Conservation (phyloP, 1,284 basidiomycete genomes). For the Leccinum pseudoinsigne region DNA sequence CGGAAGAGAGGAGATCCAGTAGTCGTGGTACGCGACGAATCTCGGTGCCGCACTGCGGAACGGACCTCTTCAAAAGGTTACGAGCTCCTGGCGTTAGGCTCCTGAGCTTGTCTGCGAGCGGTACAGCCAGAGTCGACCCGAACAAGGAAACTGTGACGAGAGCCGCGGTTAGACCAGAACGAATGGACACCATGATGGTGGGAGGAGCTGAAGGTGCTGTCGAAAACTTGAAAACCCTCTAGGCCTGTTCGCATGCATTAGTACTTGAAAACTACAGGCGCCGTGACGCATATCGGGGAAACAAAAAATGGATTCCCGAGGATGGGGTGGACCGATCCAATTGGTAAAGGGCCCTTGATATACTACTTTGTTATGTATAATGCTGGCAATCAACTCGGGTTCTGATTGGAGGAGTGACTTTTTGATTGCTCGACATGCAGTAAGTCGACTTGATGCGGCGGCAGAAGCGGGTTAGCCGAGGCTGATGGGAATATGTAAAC, state of each 20-base stretch:
- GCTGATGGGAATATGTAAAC: neutral
- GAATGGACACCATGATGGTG: constrained; percentile 6
- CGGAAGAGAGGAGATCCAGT: constrained; percentile 38
- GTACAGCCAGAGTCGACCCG: constrained; percentile 3
- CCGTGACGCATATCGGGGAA: too few species aligned
- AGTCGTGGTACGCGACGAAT: constrained; percentile 45
- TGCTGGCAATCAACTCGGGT: too few species aligned
- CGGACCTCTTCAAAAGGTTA: constrained; percentile 13
- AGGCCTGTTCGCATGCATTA: too few species aligned
- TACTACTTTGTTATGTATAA: too few species aligned
- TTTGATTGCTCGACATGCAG: too few species aligned
- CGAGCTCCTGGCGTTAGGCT: constrained; percentile 10
- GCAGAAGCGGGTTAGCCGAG: neutral
- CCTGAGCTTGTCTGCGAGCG: constrained; percentile 9
- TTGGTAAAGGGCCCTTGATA: too few species aligned
- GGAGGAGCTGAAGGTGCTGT: neutral
- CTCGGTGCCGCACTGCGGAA: constrained; percentile 33
- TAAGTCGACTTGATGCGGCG: neutral
- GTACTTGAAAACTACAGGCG: too few species aligned
- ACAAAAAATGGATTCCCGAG: too few species aligned
- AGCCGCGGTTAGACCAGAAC: neutral
- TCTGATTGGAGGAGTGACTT: too few species aligned
- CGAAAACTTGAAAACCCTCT: neutral
- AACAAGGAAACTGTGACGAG: constrained; percentile 1
- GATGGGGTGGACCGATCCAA: too few species aligned